phyloP scores from a whole-genome alignment of 1,139 yeast genomes.

The Geotrichum fermentans region DNA sequence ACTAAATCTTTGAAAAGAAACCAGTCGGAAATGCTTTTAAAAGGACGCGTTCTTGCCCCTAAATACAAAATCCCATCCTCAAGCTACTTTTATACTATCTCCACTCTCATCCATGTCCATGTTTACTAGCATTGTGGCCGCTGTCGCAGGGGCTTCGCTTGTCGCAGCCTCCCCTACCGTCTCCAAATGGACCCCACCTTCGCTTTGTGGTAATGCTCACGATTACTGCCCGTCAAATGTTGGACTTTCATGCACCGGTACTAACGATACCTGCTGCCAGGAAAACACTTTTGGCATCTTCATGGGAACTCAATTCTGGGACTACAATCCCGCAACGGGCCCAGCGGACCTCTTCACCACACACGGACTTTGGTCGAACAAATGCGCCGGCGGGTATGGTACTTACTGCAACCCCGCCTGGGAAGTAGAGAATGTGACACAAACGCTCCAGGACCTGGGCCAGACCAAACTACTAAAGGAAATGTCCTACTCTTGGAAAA shows the following conservation, averaged over 20 bases:
- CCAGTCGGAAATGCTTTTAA: too few species aligned
- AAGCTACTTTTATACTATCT: too few species aligned
- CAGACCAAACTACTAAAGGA: conserved; percentile 47
- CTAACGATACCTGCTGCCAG: conserved; percentile 59
- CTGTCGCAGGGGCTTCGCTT: not conserved
- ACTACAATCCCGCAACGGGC: conserved; percentile 76
- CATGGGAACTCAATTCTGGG: conserved; percentile 91
- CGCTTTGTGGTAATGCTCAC: not conserved
- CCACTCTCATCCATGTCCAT: too few species aligned
- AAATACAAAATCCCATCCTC: too few species aligned
- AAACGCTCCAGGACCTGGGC: conserved; percentile 48
- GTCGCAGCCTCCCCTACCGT: not conserved
- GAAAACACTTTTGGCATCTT: conserved; percentile 88
- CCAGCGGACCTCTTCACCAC: conserved; percentile 72
- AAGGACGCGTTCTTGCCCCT: too few species aligned
- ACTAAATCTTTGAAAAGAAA: too few species aligned
- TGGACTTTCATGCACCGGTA: conserved; percentile 21
- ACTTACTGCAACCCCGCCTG: conserved; percentile 68
- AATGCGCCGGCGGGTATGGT: conserved; percentile 66
- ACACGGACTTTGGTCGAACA: conserved; percentile 83
- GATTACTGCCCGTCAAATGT: not conserved
- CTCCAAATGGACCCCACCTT: not conserved
- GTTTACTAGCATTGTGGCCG: not conserved
- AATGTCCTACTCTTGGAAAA: conserved; percentile 69
- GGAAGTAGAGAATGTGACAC: conserved; percentile 51